These are phyloP conservation scores for Aristolochia fimbriata DNA, from an alignment of 164 flowering plant species.

Conservation along the genomic window DNA sequence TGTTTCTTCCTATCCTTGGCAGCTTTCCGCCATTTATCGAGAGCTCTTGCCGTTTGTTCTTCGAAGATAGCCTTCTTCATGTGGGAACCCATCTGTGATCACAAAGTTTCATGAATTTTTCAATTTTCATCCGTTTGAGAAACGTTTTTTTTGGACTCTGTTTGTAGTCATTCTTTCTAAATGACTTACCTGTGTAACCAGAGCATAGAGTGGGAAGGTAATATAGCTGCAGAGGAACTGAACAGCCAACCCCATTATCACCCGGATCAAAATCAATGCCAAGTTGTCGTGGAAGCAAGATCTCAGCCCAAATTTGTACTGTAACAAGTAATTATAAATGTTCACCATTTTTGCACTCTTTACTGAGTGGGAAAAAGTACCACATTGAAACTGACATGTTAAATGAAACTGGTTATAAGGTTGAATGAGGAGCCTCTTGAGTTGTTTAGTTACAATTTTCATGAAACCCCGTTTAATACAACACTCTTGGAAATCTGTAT, in stretches of 20 bases:
- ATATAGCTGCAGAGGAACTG: constrained; percentile 60
- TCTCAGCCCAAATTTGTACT: constrained; percentile 39
- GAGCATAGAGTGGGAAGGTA: constrained; percentile 62
- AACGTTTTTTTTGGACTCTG: too few relatives aligned
- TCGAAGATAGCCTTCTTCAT: constrained; percentile 68
- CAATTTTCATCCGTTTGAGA: background rate
- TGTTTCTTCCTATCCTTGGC: constrained; percentile 31
- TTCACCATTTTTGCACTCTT: background rate
- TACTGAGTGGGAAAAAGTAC: background rate
- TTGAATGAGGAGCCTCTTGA: too few relatives aligned
- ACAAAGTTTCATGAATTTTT: background rate
- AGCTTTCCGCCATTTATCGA: constrained; percentile 52
- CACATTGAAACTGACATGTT: too few relatives aligned
- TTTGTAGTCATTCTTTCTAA: too few relatives aligned
- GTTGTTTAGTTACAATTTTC: too few relatives aligned
- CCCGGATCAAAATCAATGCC: constrained; percentile 18
- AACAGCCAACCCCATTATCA: constrained; percentile 35
- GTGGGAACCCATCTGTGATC: constrained; percentile 60
- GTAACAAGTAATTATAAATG: constrained; percentile 8
- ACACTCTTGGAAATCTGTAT: background rate
- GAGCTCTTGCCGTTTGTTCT: constrained; percentile 58
- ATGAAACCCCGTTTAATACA: too few relatives aligned
- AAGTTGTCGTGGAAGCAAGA: constrained; percentile 52
- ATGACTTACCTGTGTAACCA: constrained; percentile 58
- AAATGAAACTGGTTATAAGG: too few relatives aligned